Evolutionary conservation across 345 rosid genomes (phyloP), one percentile per base, ranked within the genome.

Genomic region (Euphorbia lathyris): DNA sequence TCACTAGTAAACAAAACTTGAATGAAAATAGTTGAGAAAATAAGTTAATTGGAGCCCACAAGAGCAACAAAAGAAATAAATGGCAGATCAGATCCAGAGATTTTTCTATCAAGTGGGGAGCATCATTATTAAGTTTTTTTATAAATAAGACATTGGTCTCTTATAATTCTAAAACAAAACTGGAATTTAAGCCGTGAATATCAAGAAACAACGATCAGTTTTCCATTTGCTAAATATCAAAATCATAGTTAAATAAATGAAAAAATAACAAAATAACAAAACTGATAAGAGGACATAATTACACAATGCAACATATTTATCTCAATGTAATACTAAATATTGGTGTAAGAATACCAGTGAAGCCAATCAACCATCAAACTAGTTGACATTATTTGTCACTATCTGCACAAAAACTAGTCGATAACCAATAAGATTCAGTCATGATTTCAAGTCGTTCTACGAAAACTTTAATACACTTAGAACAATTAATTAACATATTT

Each of bases 1-100:
- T 95, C 99, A 19, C 98, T 96, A 30, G 92, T 79, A 78, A 91
- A 94, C 69, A 87, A 78, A 71, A 88, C 99, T 97, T 95, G 72
- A 58, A 70, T 47, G 36, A 51, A 40, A 70, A 57, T 66, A 70
- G 25, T 27, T 60, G 68, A 53, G 14, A 58, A 51, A 63, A 71
- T 45, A 36, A 66, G 72, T 40, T 50, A 45, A 10, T 43, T 20
- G 32, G 40, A 34, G 36, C 7, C 42, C 40, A 51, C 8, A 68
- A 53, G 22, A 20, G 45, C 45, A 40, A 40, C 12, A 40, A 14
- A 63, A 58, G 11, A 58, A 27, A n/a, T 27, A 14, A 62, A 0
- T 20, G 4, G 40, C 32, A 19, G 1, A 8, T 2, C 42, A 34
- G 17, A 19, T 36, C 8, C 9, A 20, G 43, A 23, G 10, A 3